Conservation (phyloP, 2,329 filamentous ascomycete species). For the Phaeophleospora eucalypticola region DNA sequence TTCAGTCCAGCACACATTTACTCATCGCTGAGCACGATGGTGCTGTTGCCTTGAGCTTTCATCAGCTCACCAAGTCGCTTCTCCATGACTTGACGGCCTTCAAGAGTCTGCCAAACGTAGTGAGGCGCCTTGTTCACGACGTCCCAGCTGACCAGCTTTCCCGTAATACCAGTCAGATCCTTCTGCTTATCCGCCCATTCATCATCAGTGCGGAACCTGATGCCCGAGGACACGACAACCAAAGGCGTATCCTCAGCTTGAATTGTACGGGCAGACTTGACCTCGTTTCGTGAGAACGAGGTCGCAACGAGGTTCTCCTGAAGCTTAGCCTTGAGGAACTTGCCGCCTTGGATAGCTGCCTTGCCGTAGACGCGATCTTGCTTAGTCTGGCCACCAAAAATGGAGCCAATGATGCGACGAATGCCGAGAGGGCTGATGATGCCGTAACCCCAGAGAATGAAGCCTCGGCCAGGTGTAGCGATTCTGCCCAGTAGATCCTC, state of each 20-base stretch:
- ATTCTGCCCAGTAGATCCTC: slow-evolving; percentile 74
- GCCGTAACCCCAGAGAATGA: slow-evolving; percentile 81
- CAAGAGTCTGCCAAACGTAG: slow-evolving; percentile 73
- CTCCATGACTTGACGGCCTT: slow-evolving; percentile 73
- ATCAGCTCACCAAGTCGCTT: slow-evolving; percentile 71
- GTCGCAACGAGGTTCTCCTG: slow-evolving; percentile 88
- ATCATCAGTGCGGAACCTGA: slow-evolving; percentile 60
- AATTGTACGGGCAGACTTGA: slow-evolving; percentile 72
- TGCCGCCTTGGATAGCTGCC: slow-evolving; percentile 72
- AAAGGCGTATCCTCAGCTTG: slow-evolving; percentile 72
- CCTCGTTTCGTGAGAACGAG: slow-evolving; percentile 78
- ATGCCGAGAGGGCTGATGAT: slow-evolving; percentile 83
- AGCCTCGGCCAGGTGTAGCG: slow-evolving; percentile 66
- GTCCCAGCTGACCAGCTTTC: slow-evolving; percentile 78
- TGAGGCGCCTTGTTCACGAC: slow-evolving; percentile 80
- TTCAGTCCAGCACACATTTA: neutral
- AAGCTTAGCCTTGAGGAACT: slow-evolving; percentile 82
- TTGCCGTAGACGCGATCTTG: slow-evolving; percentile 82
- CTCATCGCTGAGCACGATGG: neutral
- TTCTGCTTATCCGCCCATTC: slow-evolving; percentile 82
- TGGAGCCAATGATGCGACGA: slow-evolving; percentile 71
- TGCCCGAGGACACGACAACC: slow-evolving; percentile 76
- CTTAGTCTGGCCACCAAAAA: slow-evolving; percentile 75
- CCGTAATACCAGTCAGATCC: slow-evolving; percentile 75
- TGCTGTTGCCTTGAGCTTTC: slow-evolving; percentile 27